phyloP scores from a whole-genome alignment of 345 rosid species.

The Dipteronia sinensis region DNA sequence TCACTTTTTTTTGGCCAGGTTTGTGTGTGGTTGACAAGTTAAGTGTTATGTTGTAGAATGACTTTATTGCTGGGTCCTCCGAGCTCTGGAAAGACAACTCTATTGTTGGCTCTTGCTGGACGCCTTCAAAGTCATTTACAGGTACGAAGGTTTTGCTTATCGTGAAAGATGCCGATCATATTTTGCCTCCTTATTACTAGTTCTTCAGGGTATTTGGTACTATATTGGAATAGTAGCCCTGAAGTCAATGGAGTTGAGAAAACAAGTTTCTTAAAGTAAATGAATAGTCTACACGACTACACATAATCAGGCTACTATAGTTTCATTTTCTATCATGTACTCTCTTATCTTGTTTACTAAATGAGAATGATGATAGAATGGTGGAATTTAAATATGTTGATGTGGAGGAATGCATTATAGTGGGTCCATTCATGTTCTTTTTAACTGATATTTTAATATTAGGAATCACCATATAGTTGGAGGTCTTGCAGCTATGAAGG shows the following conservation, averaged over 20 bases:
- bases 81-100: constrained; percentile 94
- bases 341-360: background rate
- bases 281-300: background rate
- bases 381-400: background rate
- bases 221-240: background rate
- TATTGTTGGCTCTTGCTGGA: constrained; percentile 92
- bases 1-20: background rate
- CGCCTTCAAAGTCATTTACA: constrained; percentile 71
- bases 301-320: background rate
- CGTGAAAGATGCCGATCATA: background rate
- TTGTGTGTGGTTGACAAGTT: constrained; percentile 11
- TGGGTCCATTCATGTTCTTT: background rate
- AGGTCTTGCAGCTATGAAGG: background rate
- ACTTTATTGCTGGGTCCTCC: constrained; percentile 97
- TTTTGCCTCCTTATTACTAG: background rate
- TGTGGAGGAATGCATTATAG: background rate
- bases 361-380: constrained; percentile 4
- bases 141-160: constrained; percentile 40
- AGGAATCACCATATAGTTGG: background rate
- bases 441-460: background rate
- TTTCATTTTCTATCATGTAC: background rate
- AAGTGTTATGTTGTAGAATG: constrained; percentile 47
- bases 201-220: background rate
- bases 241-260: background rate
- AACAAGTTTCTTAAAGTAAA: background rate